These are phyloP conservation scores for Asterionellopsis glacialis DNA, from an alignment of 108 stramenopile species.

Conservation along the genomic window DNA sequence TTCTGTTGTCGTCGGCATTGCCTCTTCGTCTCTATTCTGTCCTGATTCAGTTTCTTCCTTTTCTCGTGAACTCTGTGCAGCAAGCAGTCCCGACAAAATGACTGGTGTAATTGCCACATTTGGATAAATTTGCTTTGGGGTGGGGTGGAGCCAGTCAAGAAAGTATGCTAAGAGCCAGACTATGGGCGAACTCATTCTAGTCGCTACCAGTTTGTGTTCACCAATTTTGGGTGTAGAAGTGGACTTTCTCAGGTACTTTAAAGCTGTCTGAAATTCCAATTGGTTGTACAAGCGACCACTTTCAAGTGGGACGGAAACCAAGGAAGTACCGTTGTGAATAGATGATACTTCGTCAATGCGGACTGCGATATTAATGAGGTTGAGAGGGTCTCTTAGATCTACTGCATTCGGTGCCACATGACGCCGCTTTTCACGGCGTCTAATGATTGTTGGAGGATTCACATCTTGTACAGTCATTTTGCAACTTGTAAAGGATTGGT, in stretches of 20 bases:
- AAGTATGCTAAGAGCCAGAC: too few species aligned
- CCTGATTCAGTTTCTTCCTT: neutral
- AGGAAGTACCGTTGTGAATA: neutral
- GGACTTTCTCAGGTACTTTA: too few species aligned
- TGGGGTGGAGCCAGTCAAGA: too few species aligned
- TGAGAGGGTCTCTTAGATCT: slow-evolving; percentile 23
- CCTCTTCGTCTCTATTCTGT: neutral
- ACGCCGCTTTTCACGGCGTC: slow-evolving; percentile 21
- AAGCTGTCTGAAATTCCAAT: neutral
- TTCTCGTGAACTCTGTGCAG: neutral
- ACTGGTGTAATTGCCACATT: slow-evolving; percentile 26
- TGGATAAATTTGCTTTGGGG: too few species aligned
- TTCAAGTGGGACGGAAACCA: slow-evolving; percentile 24
- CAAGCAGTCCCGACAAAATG: slow-evolving; percentile 28
- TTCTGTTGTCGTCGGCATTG: slow-evolving; percentile 8
- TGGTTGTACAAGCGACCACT: slow-evolving; percentile 23
- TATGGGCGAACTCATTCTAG: too few species aligned
- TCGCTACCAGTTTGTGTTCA: too few species aligned
- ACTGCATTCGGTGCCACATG: slow-evolving; percentile 8
- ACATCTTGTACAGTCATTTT: too few species aligned
- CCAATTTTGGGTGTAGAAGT: too few species aligned
- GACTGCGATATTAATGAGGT: slow-evolving; percentile 24
- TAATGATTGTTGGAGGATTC: neutral
- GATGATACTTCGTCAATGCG: slow-evolving; percentile 20
- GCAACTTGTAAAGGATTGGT: too few species aligned